Conservation (phyloP, 2,329 filamentous ascomycete species). For the Aspergillus oerlinghausenensis region DNA sequence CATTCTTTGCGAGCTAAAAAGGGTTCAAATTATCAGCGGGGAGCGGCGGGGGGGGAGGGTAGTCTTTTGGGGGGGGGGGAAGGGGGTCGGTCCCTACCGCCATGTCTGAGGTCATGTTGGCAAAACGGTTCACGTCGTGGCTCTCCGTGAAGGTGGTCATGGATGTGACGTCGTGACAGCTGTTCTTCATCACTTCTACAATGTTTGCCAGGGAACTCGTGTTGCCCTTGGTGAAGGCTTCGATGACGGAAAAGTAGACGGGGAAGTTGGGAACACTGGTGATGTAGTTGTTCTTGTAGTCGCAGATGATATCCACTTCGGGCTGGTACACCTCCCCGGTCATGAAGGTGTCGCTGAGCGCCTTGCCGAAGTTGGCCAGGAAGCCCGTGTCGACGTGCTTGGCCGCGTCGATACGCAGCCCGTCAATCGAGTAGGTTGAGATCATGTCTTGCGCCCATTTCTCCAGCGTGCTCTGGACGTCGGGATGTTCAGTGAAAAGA, state of each 20-base stretch:
- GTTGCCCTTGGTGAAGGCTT: slow-evolving; percentile 30
- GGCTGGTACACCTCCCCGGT: slow-evolving; percentile 44
- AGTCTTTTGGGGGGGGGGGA: not conserved
- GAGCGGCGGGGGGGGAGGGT: not conserved
- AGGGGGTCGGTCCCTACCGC: not conserved
- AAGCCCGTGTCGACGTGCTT: slow-evolving; percentile 45
- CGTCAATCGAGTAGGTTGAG: slow-evolving; percentile 45
- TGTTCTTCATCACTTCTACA: slow-evolving; percentile 20
- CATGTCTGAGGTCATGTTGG: slow-evolving; percentile 49
- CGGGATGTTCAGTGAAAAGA: slow-evolving; percentile 41
- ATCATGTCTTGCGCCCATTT: slow-evolving; percentile 40
- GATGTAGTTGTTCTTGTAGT: slow-evolving; percentile 37
- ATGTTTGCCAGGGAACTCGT: slow-evolving; percentile 23
- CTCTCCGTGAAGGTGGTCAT: slow-evolving; percentile 56
- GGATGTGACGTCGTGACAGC: slow-evolving; percentile 39
- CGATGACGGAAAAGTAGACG: slow-evolving; percentile 32
- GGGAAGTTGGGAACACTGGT: slow-evolving; percentile 47
- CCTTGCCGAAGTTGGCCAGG: slow-evolving; percentile 34
- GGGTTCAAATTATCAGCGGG: not conserved
- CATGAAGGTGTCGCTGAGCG: slow-evolving; percentile 41
- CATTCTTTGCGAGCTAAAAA: slow-evolving; percentile 52
- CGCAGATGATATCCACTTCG: slow-evolving; percentile 35
- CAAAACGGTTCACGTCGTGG: slow-evolving; percentile 55
- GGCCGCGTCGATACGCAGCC: slow-evolving; percentile 48
- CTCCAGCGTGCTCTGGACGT: slow-evolving; percentile 37